Evolutionary conservation across 345 rosid species (phyloP).

Genomic region (Rhizophora apiculata): DNA sequence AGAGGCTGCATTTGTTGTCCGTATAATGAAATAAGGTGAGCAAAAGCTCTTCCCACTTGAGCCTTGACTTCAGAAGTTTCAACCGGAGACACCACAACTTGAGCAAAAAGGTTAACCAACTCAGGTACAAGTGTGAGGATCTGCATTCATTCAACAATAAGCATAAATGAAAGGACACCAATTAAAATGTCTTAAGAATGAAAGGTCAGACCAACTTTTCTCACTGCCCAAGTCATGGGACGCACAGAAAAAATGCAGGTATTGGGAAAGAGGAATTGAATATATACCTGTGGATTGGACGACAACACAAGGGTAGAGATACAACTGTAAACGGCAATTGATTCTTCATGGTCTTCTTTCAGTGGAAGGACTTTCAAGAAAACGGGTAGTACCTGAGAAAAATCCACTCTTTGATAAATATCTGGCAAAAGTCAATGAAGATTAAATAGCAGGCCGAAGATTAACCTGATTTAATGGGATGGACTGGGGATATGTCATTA

Average conservation of each 20-base stretch:
- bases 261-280: not conserved
- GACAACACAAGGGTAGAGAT: slow-evolving; percentile 71
- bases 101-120: slow-evolving; percentile 80
- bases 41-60: slow-evolving; percentile 77
- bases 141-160: slow-evolving; percentile 32
- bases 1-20: slow-evolving; percentile 90
- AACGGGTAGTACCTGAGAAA: slow-evolving; percentile 81
- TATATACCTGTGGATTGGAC: slow-evolving; percentile 74
- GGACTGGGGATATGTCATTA: slow-evolving; percentile 77
- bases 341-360: slow-evolving; percentile 94
- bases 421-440: not conserved
- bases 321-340: slow-evolving; percentile 82
- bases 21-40: slow-evolving; percentile 70
- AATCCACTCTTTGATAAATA: not conserved
- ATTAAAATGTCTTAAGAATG: not conserved
- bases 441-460: not conserved
- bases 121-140: slow-evolving; percentile 77
- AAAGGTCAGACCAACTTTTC: not conserved
- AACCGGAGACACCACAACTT: slow-evolving; percentile 72
- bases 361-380: slow-evolving; percentile 86
- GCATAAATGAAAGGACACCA: not conserved
- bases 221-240: not conserved
- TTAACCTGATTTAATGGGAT: slow-evolving; percentile 87
- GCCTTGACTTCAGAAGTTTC: slow-evolving; percentile 87
- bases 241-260: not conserved